Evolutionary conservation across 2,329 filamentous ascomycete genomes (phyloP), one percentile per base, ranked within the genome.

Genomic region (Colletotrichum lupini): DNA sequence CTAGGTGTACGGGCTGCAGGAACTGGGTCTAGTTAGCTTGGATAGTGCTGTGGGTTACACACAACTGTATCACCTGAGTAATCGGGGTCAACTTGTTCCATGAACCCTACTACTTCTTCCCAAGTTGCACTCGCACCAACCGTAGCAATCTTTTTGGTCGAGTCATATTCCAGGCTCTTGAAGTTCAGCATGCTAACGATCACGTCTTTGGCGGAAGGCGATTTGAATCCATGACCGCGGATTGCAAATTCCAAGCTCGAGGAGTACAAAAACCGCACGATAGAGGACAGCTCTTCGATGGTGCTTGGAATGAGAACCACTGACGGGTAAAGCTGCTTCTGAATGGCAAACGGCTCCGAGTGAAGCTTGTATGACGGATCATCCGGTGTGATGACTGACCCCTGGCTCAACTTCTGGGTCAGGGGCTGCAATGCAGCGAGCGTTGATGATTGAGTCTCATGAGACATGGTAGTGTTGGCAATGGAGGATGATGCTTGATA

Each of bases 221-320:
- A 67, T 16, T 71, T 67, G 68, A 71, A 71, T n/a, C 68, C 68
- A 35, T 67, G 68, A 2, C 63, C 62, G 16, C 68, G 56, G 32
- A 70, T 67, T 6, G 12, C 62, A 26, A 70, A 71, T 11, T 67
- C 68, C 26, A 71, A 46, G 12, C 61, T 5, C 1, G 68, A 67
- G 2, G 22, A 22, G 49, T 67, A 71, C 5, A 71, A 42, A 28
- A 67, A 71, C 9, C 46, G 37, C 8, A 70, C 16, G 11, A 67
- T 60, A 19, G 30, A 19, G 2, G 55, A n/a, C 1, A 70, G 30
- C 19, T 60, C 62, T 2, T 70, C 30, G 9, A 55, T 46, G 5
- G 61, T 67, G 24, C 3, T 19, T 5, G 68, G 68, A 16, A 67
- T 9, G 16, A 71, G 63, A 5, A 71, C 68, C 16, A 62, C 49